A percentile compares a stretch with the other conserved stretches of the same genome.
Conservation (phyloP, 768 basidiomycete genomes). For the Tylopilus cervinicoccineus region DNA sequence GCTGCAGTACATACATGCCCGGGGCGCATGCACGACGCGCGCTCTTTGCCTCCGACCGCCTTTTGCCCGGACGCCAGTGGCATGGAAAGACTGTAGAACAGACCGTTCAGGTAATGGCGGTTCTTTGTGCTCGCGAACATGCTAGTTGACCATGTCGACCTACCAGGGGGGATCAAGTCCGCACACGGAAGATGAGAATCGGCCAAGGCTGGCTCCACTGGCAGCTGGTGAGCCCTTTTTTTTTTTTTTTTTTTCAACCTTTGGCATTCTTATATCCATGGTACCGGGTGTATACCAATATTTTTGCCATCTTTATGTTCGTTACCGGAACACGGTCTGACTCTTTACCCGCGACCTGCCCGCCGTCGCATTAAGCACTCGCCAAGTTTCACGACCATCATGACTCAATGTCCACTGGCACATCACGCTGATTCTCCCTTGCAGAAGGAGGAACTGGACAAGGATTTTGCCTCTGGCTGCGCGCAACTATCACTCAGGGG, state of each 20-base stretch:
- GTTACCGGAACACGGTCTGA: conserved; percentile 4
- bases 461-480: neutral
- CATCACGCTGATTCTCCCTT: neutral
- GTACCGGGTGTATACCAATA: neutral
- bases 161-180: neutral
- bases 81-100: conserved; percentile 10
- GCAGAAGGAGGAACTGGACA: conserved; percentile 1
- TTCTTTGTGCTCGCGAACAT: neutral
- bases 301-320: conserved; percentile 4
- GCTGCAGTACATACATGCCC: neutral
- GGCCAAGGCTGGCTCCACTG: conserved; percentile 4
- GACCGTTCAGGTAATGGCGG: conserved; percentile 1
- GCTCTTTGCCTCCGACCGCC: conserved; percentile 9
- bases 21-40: neutral
- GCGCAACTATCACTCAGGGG: conserved; percentile 9
- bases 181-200: conserved; percentile 6
- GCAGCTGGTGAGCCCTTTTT: conserved; percentile 14
- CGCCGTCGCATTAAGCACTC: conserved; percentile 7
- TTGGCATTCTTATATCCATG: neutral
- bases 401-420: conserved; percentile 14
- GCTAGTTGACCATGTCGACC: neutral
- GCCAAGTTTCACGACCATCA: conserved; percentile 19
- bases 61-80: neutral
- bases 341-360: neutral
- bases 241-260: neutral